Base-by-base conservation (phyloP, 202 grass and related monocot species). In the Carex sylvatica region DNA sequence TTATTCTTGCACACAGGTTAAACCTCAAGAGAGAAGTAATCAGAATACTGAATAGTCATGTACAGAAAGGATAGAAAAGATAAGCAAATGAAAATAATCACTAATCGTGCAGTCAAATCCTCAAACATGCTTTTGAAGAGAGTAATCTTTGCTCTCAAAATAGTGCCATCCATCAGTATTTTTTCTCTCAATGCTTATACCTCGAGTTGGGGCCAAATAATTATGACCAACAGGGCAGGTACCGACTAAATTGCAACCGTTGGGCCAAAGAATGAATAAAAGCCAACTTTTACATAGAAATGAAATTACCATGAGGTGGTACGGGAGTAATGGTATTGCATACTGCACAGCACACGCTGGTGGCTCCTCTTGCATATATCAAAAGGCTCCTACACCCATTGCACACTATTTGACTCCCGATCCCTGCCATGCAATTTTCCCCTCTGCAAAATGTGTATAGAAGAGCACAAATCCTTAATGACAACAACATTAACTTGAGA, bases 401-500 rank as follows among this genome's bases (percentile, higher is more conserved):
- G 78, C 94, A 97, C 58, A 97, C 86, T 80, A 97, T 87, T 83
- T 97, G 91, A 91, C 76, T 90, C 75, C 93, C 84, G 74, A 91
- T 84, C 74, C 84, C 94, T 87, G 88, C 6, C 70, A 90, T 12
- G 62, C 15, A 47, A 80, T 75, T 42, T 68, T n/a, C 72, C 51
- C 51, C 47, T 74, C 28, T 54, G 71, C 24, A 74, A 15, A 74
- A 28, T 26, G 22, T 26, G 26, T 18, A 18, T 55, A 33, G 2
- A 75, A 33, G 6, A 75, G 7, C 49, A 75, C 33, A 69, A 56
- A n/a, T 35, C 13, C 46, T 75, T 30, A 53, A 74, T 54, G 4
- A 74, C 46, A 24, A 6, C 16, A 54, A 74, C 47, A 31, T 9
- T 75, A 56, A 56, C 24, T 75, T 73, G 20, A 70, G 23, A 74